Base-by-base conservation (phyloP, 2,329 filamentous ascomycete genomes). In the Paramyrothecium roridum region DNA sequence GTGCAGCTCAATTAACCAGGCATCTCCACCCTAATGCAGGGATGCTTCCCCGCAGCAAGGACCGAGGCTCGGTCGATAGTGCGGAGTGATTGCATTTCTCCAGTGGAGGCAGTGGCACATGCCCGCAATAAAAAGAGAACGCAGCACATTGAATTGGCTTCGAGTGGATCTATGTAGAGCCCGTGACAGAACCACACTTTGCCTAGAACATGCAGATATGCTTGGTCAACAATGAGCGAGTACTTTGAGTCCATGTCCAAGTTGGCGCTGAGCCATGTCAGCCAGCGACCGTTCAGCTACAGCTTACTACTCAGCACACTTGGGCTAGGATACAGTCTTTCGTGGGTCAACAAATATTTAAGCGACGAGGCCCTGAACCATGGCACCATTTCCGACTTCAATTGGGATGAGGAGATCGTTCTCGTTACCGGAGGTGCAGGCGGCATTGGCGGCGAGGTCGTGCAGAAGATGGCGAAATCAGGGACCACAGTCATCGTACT, bases 401-500 rank as follows among this genome's bases (percentile, higher is more conserved):
- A 77, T 51, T 86, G 83, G 81, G 65, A 71, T 20, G 75, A 76
- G 45, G 83, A 86, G 67, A 74, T 86, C 50, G 77, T 83, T 2
- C 70, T 86, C 34, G 75, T 87, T 12, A 86, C 84, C 0, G 84
- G 85, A 2, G 84, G 84, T 2, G 80, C 80, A 50, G 78, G 80
- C 54, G 84, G 84, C 0, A 86, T 87, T 63, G 84, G 85, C 11
- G 77, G 75, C 52, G 69, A 75, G 11, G 75, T 84, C 2, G 82
- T 82, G 3, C 70, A 76, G 52, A 63, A 80, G 54, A 71, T 88
- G 19, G 80, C 78, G 0, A 74, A 78, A 58, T 72, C 67, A 54
- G 79, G 77, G 0, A 76, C 83, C 56, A 84, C 80, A 61, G 80
- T 86, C 33, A 80, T 80, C 0, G 79, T 86, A 8, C 61, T 86